Evolutionary conservation across 331 rosid species (phyloP).

Genomic region (Quercus tomentella): DNA sequence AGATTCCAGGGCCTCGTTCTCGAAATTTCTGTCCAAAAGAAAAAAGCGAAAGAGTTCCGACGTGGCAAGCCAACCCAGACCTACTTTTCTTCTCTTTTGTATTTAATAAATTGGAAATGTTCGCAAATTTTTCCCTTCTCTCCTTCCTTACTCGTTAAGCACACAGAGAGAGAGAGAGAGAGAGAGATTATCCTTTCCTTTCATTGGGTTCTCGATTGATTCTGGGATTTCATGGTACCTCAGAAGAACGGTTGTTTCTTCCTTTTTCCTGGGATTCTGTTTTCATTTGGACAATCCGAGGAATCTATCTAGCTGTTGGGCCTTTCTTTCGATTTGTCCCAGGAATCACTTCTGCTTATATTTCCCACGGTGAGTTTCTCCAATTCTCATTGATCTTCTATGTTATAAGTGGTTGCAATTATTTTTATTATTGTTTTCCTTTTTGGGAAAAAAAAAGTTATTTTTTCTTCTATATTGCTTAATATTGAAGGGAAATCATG

Average conservation of each 20-base stretch:
- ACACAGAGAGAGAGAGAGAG: too few relatives aligned
- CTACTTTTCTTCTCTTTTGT: too few relatives aligned
- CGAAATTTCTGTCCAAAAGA: slow-evolving; percentile 33
- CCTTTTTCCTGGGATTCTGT: slow-evolving; percentile 1
- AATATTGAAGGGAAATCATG: not conserved
- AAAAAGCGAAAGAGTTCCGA: slow-evolving; percentile 6
- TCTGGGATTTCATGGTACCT: slow-evolving; percentile 14
- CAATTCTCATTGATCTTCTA: slow-evolving; percentile 26
- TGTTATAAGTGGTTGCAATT: too few relatives aligned
- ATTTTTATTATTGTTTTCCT: not conserved
- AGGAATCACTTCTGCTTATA: not conserved
- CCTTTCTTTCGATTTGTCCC: not conserved
- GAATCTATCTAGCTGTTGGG: slow-evolving; percentile 8
- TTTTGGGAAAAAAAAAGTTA: not conserved
- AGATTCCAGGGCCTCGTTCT: slow-evolving; percentile 34
- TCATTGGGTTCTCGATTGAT: slow-evolving; percentile 7
- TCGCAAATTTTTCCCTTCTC: not conserved
- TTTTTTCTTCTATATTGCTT: not conserved
- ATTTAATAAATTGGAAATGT: not conserved
- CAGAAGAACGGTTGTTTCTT: not conserved
- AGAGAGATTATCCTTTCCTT: not conserved
- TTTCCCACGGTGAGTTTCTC: slow-evolving; percentile 21
- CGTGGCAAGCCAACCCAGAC: slow-evolving; percentile 34
- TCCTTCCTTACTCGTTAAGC: not conserved
- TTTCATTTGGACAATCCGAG: slow-evolving; percentile 23